Evolutionary conservation across 1,284 basidiomycete genomes (phyloP).

Genomic region (Lignosus rhinocerotis): DNA sequence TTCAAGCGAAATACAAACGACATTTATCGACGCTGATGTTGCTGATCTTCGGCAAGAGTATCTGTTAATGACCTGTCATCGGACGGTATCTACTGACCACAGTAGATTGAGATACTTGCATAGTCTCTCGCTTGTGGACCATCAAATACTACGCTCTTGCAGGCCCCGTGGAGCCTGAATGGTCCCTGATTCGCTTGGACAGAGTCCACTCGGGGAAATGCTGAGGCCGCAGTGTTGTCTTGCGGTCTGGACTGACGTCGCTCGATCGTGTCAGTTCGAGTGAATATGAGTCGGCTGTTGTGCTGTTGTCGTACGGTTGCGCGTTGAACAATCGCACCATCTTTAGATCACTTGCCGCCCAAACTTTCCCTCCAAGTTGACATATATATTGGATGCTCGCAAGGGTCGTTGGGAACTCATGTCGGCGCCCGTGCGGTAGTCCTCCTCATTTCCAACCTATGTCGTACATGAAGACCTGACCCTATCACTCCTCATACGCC

Average conservation of each 20-base stretch:
- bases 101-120: no score
- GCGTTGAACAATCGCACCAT: background rate
- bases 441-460: background rate
- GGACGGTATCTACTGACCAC: background rate
- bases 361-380: background rate
- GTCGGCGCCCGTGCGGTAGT: no score
- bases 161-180: background rate
- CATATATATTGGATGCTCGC: background rate
- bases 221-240: no score
- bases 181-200: no score
- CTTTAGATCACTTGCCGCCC: background rate
- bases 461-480: background rate
- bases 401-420: no score
- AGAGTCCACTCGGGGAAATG: no score
- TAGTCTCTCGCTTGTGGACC: no score
- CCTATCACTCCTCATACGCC: background rate
- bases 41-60: background rate
- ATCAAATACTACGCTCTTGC: no score
- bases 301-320: background rate
- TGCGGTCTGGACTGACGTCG: no score
- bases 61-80: background rate
- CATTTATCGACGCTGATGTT: conserved; percentile 5
- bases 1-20: conserved; percentile 6
- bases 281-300: no score
- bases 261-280: background rate